A percentile compares a stretch with the other conserved stretches of the same genome.
Conservation (phyloP, 306 rosid species). For the Lupinus albus region DNA sequence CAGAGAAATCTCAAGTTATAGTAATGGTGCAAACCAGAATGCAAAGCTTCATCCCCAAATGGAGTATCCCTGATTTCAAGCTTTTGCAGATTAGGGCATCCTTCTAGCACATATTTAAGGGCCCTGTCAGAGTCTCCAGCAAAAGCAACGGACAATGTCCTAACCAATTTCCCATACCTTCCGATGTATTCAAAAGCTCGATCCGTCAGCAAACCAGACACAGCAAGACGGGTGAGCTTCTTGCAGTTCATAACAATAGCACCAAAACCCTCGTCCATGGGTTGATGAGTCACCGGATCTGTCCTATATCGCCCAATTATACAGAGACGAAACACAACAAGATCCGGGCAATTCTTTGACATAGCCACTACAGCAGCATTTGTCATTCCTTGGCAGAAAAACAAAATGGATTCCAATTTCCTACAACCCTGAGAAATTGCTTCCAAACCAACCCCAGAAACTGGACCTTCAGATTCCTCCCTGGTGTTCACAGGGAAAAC, state of each 20-base stretch:
- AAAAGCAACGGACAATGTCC: constrained; percentile 87
- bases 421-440: constrained; percentile 90
- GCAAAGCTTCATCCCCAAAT: constrained; percentile 79
- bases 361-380: constrained; percentile 87
- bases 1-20: constrained; percentile 94
- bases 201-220: constrained; percentile 83
- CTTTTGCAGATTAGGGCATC: constrained; percentile 81
- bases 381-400: constrained; percentile 81
- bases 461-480: constrained; percentile 74
- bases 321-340: constrained; percentile 83
- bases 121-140: constrained; percentile 72
- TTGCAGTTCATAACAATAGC: constrained; percentile 92
- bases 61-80: constrained; percentile 93
- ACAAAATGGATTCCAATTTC: constrained; percentile 70
- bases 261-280: constrained; percentile 94
- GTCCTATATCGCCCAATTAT: constrained; percentile 79
- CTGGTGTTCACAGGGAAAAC: constrained; percentile 68
- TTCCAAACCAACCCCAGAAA: constrained; percentile 75
- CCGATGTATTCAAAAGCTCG: constrained; percentile 73
- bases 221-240: constrained; percentile 89
- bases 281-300: constrained; percentile 59
- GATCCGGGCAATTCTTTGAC: constrained; percentile 85
- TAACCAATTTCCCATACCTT: constrained; percentile 69
- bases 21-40: constrained; percentile 78
- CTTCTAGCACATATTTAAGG: constrained; percentile 75